Percentiles rank a stretch among this genome's conserved stretches.
Evolutionary conservation across 345 rosid genomes (phyloP).

Genomic region (Eucalyptus erythrocorys): DNA sequence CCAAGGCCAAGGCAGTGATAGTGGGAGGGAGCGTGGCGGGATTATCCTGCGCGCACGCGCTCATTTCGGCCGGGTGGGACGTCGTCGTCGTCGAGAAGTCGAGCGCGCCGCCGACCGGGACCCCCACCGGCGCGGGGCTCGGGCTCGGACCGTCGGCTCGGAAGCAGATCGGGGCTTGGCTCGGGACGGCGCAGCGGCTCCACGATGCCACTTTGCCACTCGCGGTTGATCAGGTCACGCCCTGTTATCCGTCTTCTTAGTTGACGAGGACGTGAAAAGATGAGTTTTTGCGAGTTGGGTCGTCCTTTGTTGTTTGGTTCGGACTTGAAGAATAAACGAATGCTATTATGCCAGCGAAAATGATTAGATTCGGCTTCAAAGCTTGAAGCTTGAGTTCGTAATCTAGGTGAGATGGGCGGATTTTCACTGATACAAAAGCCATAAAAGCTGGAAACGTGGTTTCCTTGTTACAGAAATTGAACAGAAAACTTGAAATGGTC

Average conservation of each 20-base stretch:
- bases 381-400: neutral
- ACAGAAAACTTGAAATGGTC: neutral
- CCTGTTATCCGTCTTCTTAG: neutral
- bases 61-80: conserved; percentile 7
- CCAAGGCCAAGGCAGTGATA: conserved; percentile 7
- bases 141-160: conserved; percentile 8
- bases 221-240: neutral
- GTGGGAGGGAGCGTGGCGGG: conserved; percentile 23
- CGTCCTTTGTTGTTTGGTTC: neutral
- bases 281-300: neutral
- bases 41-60: conserved; percentile 11
- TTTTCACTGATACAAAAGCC: neutral
- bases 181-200: neutral
- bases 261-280: neutral
- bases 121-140: conserved; percentile 14
- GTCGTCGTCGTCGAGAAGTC: conserved; percentile 9
- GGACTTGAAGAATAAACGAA: neutral
- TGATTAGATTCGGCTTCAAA: neutral
- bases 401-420: neutral
- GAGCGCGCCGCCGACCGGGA: neutral
- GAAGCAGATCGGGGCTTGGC: neutral
- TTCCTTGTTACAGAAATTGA: neutral
- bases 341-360: neutral
- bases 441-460: neutral
- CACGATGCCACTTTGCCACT: conserved; percentile 1